Conservation (phyloP, 1,284 basidiomycete species). For the Irpex sp. region DNA sequence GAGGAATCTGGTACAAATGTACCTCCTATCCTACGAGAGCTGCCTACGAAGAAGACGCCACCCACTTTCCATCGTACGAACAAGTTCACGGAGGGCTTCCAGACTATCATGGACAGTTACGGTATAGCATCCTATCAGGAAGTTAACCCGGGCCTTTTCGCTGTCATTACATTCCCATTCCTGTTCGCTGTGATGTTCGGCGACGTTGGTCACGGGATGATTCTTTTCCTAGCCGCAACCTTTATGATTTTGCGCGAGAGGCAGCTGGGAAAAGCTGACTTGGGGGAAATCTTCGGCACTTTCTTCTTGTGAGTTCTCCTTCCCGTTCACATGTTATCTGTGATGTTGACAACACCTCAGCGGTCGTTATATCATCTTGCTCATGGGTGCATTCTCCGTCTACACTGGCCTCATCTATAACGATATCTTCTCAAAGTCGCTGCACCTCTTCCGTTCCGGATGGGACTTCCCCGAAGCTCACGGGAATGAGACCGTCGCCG, state of each 20-base stretch:
- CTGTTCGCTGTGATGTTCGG: constrained; percentile 99
- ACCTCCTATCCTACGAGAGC: constrained; percentile 89
- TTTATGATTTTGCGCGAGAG: constrained; percentile 88
- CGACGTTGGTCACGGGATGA: constrained; percentile 93
- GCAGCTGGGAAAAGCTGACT: constrained; percentile 70
- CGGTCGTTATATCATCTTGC: constrained; percentile 96
- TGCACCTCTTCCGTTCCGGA: constrained; percentile 86
- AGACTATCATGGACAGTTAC: constrained; percentile 97
- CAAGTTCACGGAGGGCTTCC: constrained; percentile 97
- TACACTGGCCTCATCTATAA: constrained; percentile 99
- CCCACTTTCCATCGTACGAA: constrained; percentile 96
- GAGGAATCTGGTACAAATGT: constrained; percentile 93
- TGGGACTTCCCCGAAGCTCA: constrained; percentile 73
- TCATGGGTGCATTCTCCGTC: constrained; percentile 95
- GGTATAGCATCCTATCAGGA: constrained; percentile 96
- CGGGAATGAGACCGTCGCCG: constrained; percentile 48
- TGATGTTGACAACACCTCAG: constrained; percentile 35
- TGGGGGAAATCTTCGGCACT: constrained; percentile 86
- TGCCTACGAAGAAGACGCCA: constrained; percentile 87
- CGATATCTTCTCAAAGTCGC: constrained; percentile 95
- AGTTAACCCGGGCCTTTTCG: constrained; percentile 95
- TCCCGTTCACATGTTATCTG: constrained; percentile 3
- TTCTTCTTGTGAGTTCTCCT: constrained; percentile 82
- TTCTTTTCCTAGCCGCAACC: constrained; percentile 76
- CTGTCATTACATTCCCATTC: constrained; percentile 96